Conservation (phyloP, 2,329 filamentous ascomycete species). For the Lachnellula cervina region DNA sequence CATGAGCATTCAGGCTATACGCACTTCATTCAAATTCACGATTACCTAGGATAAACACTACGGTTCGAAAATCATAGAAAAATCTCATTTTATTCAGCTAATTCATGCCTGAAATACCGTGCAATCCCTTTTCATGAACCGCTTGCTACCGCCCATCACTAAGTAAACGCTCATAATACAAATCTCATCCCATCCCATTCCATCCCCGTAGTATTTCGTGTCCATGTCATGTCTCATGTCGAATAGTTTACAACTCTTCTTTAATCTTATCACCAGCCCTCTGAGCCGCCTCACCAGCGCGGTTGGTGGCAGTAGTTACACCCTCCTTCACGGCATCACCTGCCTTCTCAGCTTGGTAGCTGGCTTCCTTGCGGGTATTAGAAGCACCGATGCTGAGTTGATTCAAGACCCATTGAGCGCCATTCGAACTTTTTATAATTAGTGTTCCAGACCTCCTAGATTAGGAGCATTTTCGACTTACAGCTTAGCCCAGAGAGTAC, state of each 20-base stretch:
- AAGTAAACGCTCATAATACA: not conserved
- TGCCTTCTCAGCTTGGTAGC: slow-evolving; percentile 39
- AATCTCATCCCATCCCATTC: not conserved
- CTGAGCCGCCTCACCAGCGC: slow-evolving; percentile 34
- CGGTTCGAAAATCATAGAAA: not conserved
- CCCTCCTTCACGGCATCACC: slow-evolving; percentile 36
- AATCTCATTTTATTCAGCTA: not conserved
- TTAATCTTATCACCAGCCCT: slow-evolving; percentile 29
- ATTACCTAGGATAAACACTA: not conserved
- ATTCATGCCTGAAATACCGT: not conserved
- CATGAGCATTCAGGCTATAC: no score
- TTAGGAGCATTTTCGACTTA: slow-evolving; percentile 27
- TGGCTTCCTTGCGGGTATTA: slow-evolving; percentile 40
- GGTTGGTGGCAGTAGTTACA: slow-evolving; percentile 30
- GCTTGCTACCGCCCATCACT: not conserved
- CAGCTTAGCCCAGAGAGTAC: slow-evolving; percentile 62
- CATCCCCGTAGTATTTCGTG: not conserved
- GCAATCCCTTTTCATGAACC: not conserved
- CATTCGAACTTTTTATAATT: slow-evolving; percentile 29
- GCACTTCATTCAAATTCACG: no score
- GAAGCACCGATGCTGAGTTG: slow-evolving; percentile 44
- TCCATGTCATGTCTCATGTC: not conserved
- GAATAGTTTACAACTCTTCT: slow-evolving; percentile 31
- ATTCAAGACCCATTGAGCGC: slow-evolving; percentile 42
- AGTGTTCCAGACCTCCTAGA: slow-evolving; percentile 30